Evolutionary conservation across 2,329 filamentous ascomycete genomes (phyloP), one percentile per base, ranked within the genome.

Genomic region (Trichophyton mentagrophytes): DNA sequence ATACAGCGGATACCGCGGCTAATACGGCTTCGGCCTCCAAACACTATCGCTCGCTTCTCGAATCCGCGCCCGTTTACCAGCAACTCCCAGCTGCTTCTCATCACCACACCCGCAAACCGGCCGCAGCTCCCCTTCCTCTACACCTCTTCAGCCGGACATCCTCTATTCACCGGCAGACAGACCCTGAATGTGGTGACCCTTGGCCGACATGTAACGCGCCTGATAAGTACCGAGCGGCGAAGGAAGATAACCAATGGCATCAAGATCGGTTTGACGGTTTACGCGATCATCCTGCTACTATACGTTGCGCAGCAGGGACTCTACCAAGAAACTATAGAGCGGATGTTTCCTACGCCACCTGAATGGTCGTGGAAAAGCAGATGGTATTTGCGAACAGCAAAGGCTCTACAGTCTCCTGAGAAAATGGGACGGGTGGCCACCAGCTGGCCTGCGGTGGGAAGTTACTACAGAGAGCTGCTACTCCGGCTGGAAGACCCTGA

Each of bases 361-460:
- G 91, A 95, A 71, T 96, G 91, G 90, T 77, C 77, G 0, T 87
- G 85, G 72, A 74, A 83, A 65, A 89, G 87, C 53, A 80, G 90
- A 25, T 82, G 87, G 73, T 78, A 80, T 44, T 79, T 88, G 64
- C 82, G 89, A 46, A 80, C 82, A 58, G 87, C 87, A 3, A 78
- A 80, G 66, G 81, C 80, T 60, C 79, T 81, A 58, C 80, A 82
- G 64, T 78, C 84, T 49, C 78, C 80, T 13, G 79, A 82, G 9
- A 76, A 47, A 46, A 22, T 25, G 7, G 11, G 25, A 9, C 81
- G n/a, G 78, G 68, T 78, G 30, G 72, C 82, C 63, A 77, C 80
- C n/a, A 83, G 90, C 68, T 95, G 89, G 88, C 80, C 82, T 2
- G 77, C 79, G 62, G 81, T 87, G 1, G 84, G 85, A 1, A 78